Percentiles rank a stretch among this genome's conserved stretches.
phyloP scores from a whole-genome alignment of 345 rosid genomes.

The Capsella bursapastoris region DNA sequence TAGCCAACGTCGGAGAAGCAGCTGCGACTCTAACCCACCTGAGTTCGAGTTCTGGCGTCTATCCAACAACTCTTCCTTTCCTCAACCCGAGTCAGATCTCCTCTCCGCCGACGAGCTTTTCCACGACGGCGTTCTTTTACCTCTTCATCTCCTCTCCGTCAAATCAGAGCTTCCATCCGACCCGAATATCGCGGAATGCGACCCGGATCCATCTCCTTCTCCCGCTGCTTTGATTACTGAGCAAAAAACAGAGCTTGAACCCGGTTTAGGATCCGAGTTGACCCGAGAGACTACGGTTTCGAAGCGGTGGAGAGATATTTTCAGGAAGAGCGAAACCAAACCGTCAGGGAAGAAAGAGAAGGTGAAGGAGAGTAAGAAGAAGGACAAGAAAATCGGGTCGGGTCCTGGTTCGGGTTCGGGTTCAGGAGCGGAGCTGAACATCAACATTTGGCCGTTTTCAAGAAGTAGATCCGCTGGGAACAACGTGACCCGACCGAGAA shows the following conservation, averaged over 20 bases:
- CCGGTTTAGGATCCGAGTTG: constrained; percentile 38
- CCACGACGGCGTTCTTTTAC: constrained; percentile 68
- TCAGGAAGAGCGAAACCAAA: constrained; percentile 59
- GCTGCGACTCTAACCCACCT: constrained; percentile 55
- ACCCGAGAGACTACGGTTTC: constrained; percentile 45
- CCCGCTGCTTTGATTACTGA: constrained; percentile 11
- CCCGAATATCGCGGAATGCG: constrained; percentile 29
- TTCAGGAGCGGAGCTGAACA: constrained; percentile 62
- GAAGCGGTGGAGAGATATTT: constrained; percentile 74
- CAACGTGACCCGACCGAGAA: constrained; percentile 57
- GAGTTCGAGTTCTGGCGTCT: constrained; percentile 83
- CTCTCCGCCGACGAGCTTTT: constrained; percentile 82
- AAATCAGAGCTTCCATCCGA: constrained; percentile 28
- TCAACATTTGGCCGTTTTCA: constrained; percentile 84
- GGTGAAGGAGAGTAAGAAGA: constrained; percentile 39
- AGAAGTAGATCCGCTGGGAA: constrained; percentile 85
- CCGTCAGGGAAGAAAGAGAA: constrained; percentile 50
- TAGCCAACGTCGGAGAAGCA: constrained; percentile 44
- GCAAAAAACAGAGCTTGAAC: constrained; percentile 26
- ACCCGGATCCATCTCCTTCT: constrained; percentile 34
- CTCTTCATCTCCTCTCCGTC: constrained; percentile 54
- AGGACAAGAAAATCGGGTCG: constrained; percentile 46
- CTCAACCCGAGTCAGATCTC: constrained; percentile 51
- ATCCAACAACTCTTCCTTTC: constrained; percentile 50
- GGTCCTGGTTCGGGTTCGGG: constrained; percentile 43